These are phyloP conservation scores for Funneliformis geosporum DNA, from an alignment of 192 early-diverging fungal genomes.

Conservation along the genomic window DNA sequence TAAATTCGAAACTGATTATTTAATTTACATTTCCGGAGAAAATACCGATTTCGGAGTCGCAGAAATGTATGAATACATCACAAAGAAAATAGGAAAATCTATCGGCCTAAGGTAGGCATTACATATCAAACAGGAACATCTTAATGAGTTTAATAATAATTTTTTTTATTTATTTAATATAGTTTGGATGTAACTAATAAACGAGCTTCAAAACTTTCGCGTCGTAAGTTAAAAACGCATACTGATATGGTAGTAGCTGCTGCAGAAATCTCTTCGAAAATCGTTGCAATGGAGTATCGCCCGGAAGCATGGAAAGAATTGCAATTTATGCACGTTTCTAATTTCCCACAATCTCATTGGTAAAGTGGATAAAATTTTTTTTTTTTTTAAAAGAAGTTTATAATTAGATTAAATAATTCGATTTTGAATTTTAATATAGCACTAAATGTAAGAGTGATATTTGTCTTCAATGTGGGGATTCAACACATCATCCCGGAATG, in stretches of 20 bases:
- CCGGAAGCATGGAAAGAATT: slow-evolving; percentile 59
- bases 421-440: slow-evolving; percentile 34
- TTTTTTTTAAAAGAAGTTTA: background rate
- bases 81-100: slow-evolving; percentile 32
- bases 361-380: slow-evolving; percentile 27
- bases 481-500: slow-evolving; percentile 43
- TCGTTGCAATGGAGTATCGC: slow-evolving; percentile 49
- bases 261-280: slow-evolving; percentile 42
- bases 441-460: slow-evolving; percentile 41
- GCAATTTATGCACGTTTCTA: slow-evolving; percentile 58
- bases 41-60: background rate
- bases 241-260: slow-evolving; percentile 20
- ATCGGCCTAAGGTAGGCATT: slow-evolving; percentile 3
- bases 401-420: slow-evolving; percentile 3
- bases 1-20: slow-evolving; percentile 12
- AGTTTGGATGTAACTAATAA: background rate
- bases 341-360: slow-evolving; percentile 54
- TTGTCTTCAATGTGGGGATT: slow-evolving; percentile 55
- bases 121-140: background rate
- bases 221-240: slow-evolving; percentile 19
- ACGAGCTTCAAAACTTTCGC: background rate
- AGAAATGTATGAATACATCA: slow-evolving; percentile 34
- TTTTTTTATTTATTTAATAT: background rate
- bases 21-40: slow-evolving; percentile 4
- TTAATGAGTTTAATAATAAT: background rate